Percentiles rank a stretch among this genome's conserved stretches.
Evolutionary conservation across 2,329 filamentous ascomycete genomes (phyloP).

Genomic region (Rhynchosporium agropyri): DNA sequence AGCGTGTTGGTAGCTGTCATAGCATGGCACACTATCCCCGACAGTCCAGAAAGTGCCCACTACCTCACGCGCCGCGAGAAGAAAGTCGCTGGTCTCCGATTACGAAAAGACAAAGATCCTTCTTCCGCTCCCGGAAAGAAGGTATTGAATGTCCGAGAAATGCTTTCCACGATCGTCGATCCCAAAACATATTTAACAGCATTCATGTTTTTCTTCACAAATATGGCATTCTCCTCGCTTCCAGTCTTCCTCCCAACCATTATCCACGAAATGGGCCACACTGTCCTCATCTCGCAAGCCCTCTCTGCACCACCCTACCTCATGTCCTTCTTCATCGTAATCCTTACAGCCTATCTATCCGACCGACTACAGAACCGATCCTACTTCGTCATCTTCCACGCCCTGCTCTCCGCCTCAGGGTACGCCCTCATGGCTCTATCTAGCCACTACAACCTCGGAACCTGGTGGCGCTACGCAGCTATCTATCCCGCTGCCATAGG

Average conservation of each 20-base stretch:
- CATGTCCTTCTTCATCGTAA: slow-evolving; percentile 70
- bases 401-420: slow-evolving; percentile 64
- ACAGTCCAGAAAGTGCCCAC: slow-evolving; percentile 67
- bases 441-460: slow-evolving; percentile 49
- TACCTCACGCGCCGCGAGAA: slow-evolving; percentile 67
- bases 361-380: slow-evolving; percentile 67
- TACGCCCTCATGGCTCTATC: slow-evolving; percentile 64
- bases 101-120: slow-evolving; percentile 48
- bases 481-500: slow-evolving; percentile 79
- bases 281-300: slow-evolving; percentile 68
- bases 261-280: slow-evolving; percentile 74
- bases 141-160: slow-evolving; percentile 57
- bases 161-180: slow-evolving; percentile 62
- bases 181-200: slow-evolving; percentile 76
- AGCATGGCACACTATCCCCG: slow-evolving; percentile 76
- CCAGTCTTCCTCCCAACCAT: slow-evolving; percentile 88
- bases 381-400: slow-evolving; percentile 68
- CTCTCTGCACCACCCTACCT: slow-evolving; percentile 83
- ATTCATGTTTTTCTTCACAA: slow-evolving; percentile 83
- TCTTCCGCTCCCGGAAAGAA: slow-evolving; percentile 27
- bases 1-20: slow-evolving; percentile 73
- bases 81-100: slow-evolving; percentile 70
- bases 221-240: slow-evolving; percentile 85
- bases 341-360: slow-evolving; percentile 72
- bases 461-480: slow-evolving; percentile 66